Base-by-base conservation (phyloP, 2,329 filamentous ascomycete species). In the Didymosphaeria variabile region DNA sequence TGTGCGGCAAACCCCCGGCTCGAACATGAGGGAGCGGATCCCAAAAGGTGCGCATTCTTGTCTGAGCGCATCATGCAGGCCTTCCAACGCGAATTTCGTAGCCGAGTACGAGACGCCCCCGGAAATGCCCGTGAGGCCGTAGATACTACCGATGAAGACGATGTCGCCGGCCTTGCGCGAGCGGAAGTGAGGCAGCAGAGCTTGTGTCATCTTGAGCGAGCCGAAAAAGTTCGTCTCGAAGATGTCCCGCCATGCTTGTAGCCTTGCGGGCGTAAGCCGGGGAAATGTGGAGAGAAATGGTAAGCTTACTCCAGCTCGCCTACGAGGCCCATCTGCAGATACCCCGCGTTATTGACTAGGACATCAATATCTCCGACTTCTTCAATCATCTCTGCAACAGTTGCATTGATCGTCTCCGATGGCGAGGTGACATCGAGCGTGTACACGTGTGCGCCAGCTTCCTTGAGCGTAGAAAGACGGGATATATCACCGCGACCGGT, bases 141-240 rank as follows among this genome's bases (percentile, higher is more conserved):
- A 44, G 12, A 44, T 44, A n/a, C 13, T n/a, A 19, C 40, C 40
- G 3, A 44, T 47, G 45, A 47, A 47, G 23, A 47, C 45, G 12
- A 47, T 12, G 12, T 47, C 45, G 21, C 45, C 45, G 21, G 21
- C 13, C 21, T 31, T 26, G 45, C 45, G 45, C 21, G 45, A 13
- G 23, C 45, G 45, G 13, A 47, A 29, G 26, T 47, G 45, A 10
- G 21, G 45, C 17, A 47, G 45, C 17, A 47, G 12, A 4, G 45
- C 21, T 31, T 47, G 45, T 5, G 13, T 29, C 45, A 47, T 29
- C 26, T 47, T 47, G 21, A 47, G 21, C 21, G 45, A 29, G 15
- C 45, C 45, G 15, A 47, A 47, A 17, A 47, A 47, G 45, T 47
- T 47, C 10, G 21, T 47, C 45, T 29, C 45, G 26, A 47, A 47